Conservation (phyloP, 805 yeast genomes). For the Kockiozyma suomiensis region DNA sequence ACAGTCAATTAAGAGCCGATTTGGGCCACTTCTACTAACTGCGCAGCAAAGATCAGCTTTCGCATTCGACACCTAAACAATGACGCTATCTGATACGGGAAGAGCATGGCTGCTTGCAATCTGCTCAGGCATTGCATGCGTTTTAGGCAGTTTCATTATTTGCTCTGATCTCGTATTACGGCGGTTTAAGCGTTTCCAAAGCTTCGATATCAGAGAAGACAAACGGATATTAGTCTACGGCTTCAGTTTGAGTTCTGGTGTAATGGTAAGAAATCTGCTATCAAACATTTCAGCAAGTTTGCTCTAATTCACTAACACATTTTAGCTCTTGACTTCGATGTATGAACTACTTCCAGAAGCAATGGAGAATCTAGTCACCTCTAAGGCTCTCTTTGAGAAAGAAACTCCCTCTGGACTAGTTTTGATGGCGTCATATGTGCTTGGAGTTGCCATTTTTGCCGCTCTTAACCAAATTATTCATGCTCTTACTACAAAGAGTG, state of each 20-base stretch:
- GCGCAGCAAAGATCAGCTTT: not conserved
- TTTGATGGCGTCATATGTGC: constrained; percentile 51
- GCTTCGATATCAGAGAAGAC: constrained; percentile 60
- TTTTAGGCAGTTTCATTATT: constrained; percentile 70
- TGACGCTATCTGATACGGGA: constrained; percentile 18
- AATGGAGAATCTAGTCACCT: constrained; percentile 47
- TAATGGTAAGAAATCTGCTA: constrained; percentile 50
- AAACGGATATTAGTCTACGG: constrained; percentile 71
- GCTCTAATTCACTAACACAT: not conserved
- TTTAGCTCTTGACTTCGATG: constrained; percentile 63
- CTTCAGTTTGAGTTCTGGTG: constrained; percentile 78
- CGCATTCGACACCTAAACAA: not conserved
- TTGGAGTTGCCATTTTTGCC: constrained; percentile 66
- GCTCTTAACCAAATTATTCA: constrained; percentile 68
- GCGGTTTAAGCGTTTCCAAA: constrained; percentile 47
- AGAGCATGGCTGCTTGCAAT: constrained; percentile 66
- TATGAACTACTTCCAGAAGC: constrained; percentile 78
- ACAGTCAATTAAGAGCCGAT: not conserved
- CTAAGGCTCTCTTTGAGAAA: constrained; percentile 38
- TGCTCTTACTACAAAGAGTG: constrained; percentile 71
- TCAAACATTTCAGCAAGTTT: too few relatives aligned
- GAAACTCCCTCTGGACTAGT: constrained; percentile 43
- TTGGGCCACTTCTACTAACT: not conserved
- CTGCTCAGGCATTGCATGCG: constrained; percentile 69
- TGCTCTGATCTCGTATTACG: constrained; percentile 60